These are phyloP conservation scores for Jaenimonas drosophilae DNA, from an alignment of 208 protist species.

Conservation along the genomic window DNA sequence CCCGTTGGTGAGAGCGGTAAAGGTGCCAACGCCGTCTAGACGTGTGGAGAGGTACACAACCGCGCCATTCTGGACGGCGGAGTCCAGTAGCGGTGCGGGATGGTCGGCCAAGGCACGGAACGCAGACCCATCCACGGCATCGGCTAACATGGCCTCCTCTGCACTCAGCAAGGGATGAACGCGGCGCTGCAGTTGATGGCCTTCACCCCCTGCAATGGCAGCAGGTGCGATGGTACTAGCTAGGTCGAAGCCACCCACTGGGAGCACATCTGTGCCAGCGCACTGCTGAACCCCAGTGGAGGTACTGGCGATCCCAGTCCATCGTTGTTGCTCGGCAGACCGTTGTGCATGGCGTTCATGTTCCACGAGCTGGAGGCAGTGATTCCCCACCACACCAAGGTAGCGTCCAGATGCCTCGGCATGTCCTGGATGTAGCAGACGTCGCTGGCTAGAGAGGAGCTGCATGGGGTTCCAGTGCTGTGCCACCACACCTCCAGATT, in stretches of 20 bases:
- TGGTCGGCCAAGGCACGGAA: slow-evolving; percentile 9
- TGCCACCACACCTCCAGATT: too few relatives aligned
- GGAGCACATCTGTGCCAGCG: neutral
- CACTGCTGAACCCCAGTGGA: neutral
- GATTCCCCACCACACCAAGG: neutral
- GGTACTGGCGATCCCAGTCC: neutral
- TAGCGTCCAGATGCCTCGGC: too few relatives aligned
- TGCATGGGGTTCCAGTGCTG: too few relatives aligned
- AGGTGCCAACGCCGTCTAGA: slow-evolving; percentile 68
- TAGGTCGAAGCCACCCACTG: slow-evolving; percentile 5
- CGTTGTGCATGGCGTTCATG: too few relatives aligned
- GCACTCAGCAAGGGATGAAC: neutral
- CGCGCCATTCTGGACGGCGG: slow-evolving; percentile 9
- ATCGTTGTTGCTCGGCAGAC: neutral
- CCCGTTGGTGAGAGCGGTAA: slow-evolving; percentile 76
- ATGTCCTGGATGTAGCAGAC: too few relatives aligned
- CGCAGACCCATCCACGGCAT: slow-evolving; percentile 9
- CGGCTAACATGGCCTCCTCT: slow-evolving; percentile 6
- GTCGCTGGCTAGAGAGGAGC: too few relatives aligned
- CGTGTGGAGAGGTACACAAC: slow-evolving; percentile 48
- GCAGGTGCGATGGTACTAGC: slow-evolving; percentile 1
- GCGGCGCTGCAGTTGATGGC: neutral
- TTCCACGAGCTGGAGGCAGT: neutral
- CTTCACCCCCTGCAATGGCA: neutral
- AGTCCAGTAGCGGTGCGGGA: slow-evolving; percentile 3